Conservation (phyloP, 371 early-diverging fungal genomes). For the Saksenaea vasiformis region DNA sequence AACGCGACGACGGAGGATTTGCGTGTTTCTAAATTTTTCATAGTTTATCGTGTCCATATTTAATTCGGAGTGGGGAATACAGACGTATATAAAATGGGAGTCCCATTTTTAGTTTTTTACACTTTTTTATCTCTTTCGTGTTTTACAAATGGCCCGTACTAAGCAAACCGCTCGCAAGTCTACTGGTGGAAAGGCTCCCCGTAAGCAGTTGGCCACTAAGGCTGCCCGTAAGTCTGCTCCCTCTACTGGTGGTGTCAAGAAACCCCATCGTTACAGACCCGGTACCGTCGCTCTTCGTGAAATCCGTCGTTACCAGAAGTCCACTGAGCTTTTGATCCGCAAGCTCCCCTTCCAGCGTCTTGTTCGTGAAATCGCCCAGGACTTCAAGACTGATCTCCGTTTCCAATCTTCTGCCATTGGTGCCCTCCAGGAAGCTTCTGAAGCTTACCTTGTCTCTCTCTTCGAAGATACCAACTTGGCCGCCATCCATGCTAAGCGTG, state of each 20-base stretch:
- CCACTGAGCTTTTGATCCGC: slow-evolving; percentile 96
- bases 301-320: slow-evolving; percentile 98
- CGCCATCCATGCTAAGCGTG: slow-evolving; percentile 99
- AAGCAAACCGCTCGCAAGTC: slow-evolving; percentile 99
- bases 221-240: slow-evolving; percentile 66
- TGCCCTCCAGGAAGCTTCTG: slow-evolving; percentile 98
- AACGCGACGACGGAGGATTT: background rate
- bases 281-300: slow-evolving; percentile 94
- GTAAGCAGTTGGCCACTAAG: slow-evolving; percentile 98
- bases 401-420: slow-evolving; percentile 98
- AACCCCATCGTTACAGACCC: slow-evolving; percentile 86
- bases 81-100: slow-evolving; percentile 11
- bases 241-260: slow-evolving; percentile 65
- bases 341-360: slow-evolving; percentile 99
- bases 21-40: slow-evolving; percentile 5
- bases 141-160: slow-evolving; percentile 86
- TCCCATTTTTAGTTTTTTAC: slow-evolving; percentile 17
- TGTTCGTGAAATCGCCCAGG: slow-evolving; percentile 94
- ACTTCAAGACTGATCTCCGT: slow-evolving; percentile 96
- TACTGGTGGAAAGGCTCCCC: slow-evolving; percentile 98
- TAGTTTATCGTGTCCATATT: slow-evolving; percentile 2
- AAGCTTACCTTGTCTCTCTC: slow-evolving; percentile 95
- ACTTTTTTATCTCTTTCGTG: slow-evolving; percentile 12
- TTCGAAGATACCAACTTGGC: slow-evolving; percentile 99
- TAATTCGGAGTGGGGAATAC: slow-evolving; percentile 5